A percentile compares a stretch with the other conserved stretches of the same genome.
Evolutionary conservation across 1,284 basidiomycete species (phyloP).

Genomic region (Tilletia indica): DNA sequence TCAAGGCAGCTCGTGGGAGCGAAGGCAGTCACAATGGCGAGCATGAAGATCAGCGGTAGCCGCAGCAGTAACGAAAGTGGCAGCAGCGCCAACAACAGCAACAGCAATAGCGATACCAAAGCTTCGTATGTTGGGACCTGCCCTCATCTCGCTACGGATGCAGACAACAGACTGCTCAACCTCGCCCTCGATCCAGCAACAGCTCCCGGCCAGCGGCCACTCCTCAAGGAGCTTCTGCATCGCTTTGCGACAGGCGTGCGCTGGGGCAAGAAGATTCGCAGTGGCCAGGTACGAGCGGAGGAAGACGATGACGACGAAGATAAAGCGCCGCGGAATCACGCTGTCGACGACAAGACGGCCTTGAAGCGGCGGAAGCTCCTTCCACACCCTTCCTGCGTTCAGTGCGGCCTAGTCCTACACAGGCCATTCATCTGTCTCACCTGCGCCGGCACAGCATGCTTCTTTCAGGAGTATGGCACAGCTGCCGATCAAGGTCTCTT

Average conservation of each 20-base stretch:
- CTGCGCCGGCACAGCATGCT: slow-evolving; percentile 47
- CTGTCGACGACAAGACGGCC: slow-evolving; percentile 25
- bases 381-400: slow-evolving; percentile 45
- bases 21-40: background rate
- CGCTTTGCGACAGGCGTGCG: slow-evolving; percentile 44
- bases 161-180: background rate
- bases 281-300: slow-evolving; percentile 35
- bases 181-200: background rate
- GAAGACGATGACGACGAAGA: slow-evolving; percentile 34
- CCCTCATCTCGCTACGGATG: background rate
- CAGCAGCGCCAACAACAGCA: background rate
- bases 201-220: background rate
- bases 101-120: too few relatives aligned
- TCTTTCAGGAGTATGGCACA: slow-evolving; percentile 29
- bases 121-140: background rate
- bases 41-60: background rate
- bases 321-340: slow-evolving; percentile 19
- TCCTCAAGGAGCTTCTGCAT: slow-evolving; percentile 29
- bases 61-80: background rate
- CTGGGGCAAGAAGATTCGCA: slow-evolving; percentile 41
- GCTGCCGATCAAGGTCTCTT: background rate
- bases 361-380: slow-evolving; percentile 32
- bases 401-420: slow-evolving; percentile 40
- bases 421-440: slow-evolving; percentile 51
- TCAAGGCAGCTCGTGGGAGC: background rate